Conservation (phyloP, 129 eudicot genomes). For the Cynara cardunculus region DNA sequence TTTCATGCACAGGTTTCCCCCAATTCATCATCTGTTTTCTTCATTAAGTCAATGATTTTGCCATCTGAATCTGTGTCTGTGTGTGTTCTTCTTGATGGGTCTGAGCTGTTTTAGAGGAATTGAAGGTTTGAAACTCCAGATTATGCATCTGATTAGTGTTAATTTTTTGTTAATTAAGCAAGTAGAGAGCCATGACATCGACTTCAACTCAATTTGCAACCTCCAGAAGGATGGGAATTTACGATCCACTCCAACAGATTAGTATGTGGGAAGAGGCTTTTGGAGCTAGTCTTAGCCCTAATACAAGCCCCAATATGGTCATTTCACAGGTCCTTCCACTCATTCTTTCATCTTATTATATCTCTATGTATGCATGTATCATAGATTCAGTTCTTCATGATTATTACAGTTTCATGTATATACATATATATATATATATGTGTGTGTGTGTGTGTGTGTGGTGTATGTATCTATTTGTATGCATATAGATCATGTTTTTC, state of each 20-base stretch:
- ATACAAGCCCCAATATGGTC: constrained; percentile 25
- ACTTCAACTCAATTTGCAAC: constrained; percentile 72
- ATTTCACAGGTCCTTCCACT: constrained; percentile 27
- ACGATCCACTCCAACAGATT: constrained; percentile 68
- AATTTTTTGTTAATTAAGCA: constrained; percentile 12
- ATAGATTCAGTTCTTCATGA: not conserved
- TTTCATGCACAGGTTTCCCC: constrained; percentile 29
- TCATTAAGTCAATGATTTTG: not conserved
- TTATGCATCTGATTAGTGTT: not conserved
- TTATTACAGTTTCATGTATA: not conserved
- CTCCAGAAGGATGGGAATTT: constrained; percentile 71
- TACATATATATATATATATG: not conserved
- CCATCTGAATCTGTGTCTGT: constrained; percentile 7
- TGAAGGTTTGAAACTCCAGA: too few species aligned
- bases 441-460: too few species aligned
- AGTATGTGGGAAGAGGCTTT: constrained; percentile 84
- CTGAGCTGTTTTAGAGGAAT: not conserved
- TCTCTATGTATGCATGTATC: not conserved
- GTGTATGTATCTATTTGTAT: not conserved
- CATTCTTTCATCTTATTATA: not conserved
- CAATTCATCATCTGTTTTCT: not conserved
- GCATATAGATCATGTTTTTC: not conserved
- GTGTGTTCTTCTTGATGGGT: not conserved
- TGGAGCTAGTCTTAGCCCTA: constrained; percentile 44
- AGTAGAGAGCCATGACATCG: constrained; percentile 43